phyloP scores from a whole-genome alignment of 305 asterid genomes.

The Ilex paraguariensis region DNA sequence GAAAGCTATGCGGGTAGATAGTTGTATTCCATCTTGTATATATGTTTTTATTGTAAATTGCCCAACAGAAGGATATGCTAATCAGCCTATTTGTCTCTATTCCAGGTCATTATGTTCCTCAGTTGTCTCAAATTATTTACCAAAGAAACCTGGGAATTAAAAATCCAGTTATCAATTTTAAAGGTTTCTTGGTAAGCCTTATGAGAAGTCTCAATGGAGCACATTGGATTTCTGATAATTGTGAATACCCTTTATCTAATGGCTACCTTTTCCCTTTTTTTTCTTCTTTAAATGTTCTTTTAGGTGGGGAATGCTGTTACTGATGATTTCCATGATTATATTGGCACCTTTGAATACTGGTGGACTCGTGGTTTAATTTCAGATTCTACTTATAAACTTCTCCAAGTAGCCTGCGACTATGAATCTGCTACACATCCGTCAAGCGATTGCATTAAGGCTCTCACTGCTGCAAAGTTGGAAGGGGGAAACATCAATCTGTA shows the following conservation, averaged over 20 bases:
- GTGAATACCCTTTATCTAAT: neutral
- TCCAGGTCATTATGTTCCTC: conserved; percentile 96
- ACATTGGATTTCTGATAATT: conserved; percentile 1
- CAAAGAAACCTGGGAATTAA: conserved; percentile 65
- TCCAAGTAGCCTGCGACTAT: conserved; percentile 44
- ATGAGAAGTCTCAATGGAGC: conserved; percentile 2
- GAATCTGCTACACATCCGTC: conserved; percentile 88
- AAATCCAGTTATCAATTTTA: conserved; percentile 76
- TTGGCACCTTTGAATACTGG: conserved; percentile 98
- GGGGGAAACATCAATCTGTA: conserved; percentile 83
- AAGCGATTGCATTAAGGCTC: conserved; percentile 48
- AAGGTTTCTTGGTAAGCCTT: conserved; percentile 79
- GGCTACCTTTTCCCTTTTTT: conserved; percentile 14
- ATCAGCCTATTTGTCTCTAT: neutral
- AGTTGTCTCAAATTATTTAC: conserved; percentile 67
- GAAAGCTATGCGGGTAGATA: conserved; percentile 84
- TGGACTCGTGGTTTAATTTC: conserved; percentile 97
- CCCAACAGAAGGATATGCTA: conserved; percentile 4
- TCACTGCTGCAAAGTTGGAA: conserved; percentile 51
- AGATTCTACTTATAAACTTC: conserved; percentile 74
- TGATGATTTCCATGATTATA: conserved; percentile 73
- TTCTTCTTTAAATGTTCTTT: conserved; percentile 8
- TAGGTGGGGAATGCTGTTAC: conserved; percentile 98
- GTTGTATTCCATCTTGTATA: neutral
- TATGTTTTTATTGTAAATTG: neutral